Evolutionary conservation across 2,329 filamentous ascomycete species (phyloP).

Genomic region (Botryotinia calthae): DNA sequence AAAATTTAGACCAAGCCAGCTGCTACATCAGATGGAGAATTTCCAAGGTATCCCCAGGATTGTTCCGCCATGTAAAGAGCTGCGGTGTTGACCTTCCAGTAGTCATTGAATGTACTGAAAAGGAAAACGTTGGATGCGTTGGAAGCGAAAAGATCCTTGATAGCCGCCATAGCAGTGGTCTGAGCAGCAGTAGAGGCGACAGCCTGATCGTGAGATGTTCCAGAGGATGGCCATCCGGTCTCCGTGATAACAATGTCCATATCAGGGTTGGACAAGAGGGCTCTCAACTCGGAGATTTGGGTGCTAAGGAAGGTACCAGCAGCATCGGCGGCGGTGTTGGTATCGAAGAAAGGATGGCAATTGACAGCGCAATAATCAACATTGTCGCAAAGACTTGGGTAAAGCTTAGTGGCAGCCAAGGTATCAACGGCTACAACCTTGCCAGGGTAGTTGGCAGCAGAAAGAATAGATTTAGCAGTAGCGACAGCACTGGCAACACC

Average conservation of each 20-base stretch:
- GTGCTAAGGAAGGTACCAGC: slow-evolving; percentile 66
- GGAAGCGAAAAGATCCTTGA: slow-evolving; percentile 57
- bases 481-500: slow-evolving; percentile 58
- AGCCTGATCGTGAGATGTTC: slow-evolving; percentile 63
- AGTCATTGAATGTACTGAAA: slow-evolving; percentile 76
- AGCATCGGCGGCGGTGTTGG: slow-evolving; percentile 53
- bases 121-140: slow-evolving; percentile 58
- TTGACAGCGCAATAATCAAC: slow-evolving; percentile 76
- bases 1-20: slow-evolving; percentile 21
- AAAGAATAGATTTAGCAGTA: slow-evolving; percentile 56
- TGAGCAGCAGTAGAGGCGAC: slow-evolving; percentile 69
- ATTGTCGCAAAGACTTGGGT: slow-evolving; percentile 67
- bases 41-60: slow-evolving; percentile 66
- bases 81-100: slow-evolving; percentile 68
- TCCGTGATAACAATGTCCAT: slow-evolving; percentile 75
- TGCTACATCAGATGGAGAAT: slow-evolving; percentile 29
- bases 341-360: slow-evolving; percentile 80
- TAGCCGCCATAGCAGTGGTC: slow-evolving; percentile 59
- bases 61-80: slow-evolving; percentile 69
- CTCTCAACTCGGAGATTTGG: slow-evolving; percentile 49
- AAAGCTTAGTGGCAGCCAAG: slow-evolving; percentile 61
- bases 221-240: slow-evolving; percentile 77
- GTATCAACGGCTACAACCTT: slow-evolving; percentile 80
- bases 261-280: slow-evolving; percentile 42
- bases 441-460: slow-evolving; percentile 63